Base-by-base conservation (phyloP, 2,329 filamentous ascomycete species). In the Tothia fuscella region DNA sequence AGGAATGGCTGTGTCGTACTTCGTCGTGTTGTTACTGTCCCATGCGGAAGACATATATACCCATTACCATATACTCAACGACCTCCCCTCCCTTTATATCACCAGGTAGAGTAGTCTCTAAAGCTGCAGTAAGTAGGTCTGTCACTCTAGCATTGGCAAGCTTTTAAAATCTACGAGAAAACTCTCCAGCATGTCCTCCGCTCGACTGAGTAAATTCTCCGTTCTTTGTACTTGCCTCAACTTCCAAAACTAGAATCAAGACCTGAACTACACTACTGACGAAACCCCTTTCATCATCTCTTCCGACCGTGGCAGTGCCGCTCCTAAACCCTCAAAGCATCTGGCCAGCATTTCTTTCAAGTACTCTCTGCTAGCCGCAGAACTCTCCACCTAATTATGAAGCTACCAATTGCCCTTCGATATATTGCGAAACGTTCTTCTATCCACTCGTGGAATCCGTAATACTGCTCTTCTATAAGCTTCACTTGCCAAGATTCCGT, bases 401-500 rank as follows among this genome's bases (percentile, higher is more conserved):
- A 38, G 35, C 35, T 38, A 19, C 21, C 16, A 19, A 38, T 38
- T 38, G 25, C 35, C 25, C 21, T 38, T 20, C 10, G 7, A 26
- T 25, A 38, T 21, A 12, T 38, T 38, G 19, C 35, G 35, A 26
- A 26, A 16, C 21, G 35, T 26, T 38, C 35, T 38, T 38, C 35
- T 38, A 26, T 29, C 24, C 21, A 7, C 45, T 46, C 28, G 29
- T 25, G 31, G 22, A 46, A 29, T 37, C 36, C 31, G 42, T 40
- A 41, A 37, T 45, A 39, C 42, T 46, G 28, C 41, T 44, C 45
- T 46, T 46, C 45, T 46, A 22, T 21, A 43, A 46, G 44, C 44
- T 46, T 46, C 20, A 44, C 44, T 46, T 34, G 41, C 44, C 43
- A 25, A 46, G 44, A 46, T 46, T 46, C 44, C 25, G 4, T 45